Conservation (phyloP, 352 stramenopile genomes). For the Pythium oligandrum region DNA sequence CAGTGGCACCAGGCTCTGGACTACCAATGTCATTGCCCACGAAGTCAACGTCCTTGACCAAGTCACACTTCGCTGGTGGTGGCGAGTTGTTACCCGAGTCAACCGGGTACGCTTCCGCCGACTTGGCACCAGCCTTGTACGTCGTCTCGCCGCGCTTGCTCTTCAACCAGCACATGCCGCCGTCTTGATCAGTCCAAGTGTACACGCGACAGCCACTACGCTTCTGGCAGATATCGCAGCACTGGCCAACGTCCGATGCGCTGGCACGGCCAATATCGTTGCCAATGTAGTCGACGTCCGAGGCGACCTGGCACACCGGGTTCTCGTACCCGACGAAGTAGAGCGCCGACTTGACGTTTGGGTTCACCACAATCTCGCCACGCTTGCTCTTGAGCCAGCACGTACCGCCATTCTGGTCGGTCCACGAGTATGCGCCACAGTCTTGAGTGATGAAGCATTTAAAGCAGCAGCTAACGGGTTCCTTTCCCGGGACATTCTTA, state of each 20-base stretch:
- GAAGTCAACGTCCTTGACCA: slow-evolving; percentile 21
- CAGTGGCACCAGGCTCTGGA: slow-evolving; percentile 1
- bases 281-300: slow-evolving; percentile 12
- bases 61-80: no score
- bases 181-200: slow-evolving; percentile 11
- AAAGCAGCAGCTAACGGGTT: slow-evolving; percentile 22
- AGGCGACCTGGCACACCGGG: neutral
- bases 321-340: neutral
- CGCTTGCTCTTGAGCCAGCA: slow-evolving; percentile 28
- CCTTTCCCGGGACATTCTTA: neutral
- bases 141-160: slow-evolving; percentile 1
- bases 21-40: slow-evolving; percentile 20
- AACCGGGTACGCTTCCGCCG: no score
- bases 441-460: slow-evolving; percentile 8
- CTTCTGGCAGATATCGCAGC: slow-evolving; percentile 10
- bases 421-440: slow-evolving; percentile 19
- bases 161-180: slow-evolving; percentile 13
- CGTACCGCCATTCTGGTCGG: slow-evolving; percentile 21
- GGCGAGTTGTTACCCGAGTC: no score
- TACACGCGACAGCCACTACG: slow-evolving; percentile 4
- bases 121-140: no score
- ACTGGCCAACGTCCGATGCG: slow-evolving; percentile 4
- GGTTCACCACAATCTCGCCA: neutral
- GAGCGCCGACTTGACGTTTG: neutral
- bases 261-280: slow-evolving; percentile 15